A percentile compares a stretch with the other conserved stretches of the same genome.
phyloP scores from a whole-genome alignment of 805 yeast species.

The Saccharomycopsis fibuligera region DNA sequence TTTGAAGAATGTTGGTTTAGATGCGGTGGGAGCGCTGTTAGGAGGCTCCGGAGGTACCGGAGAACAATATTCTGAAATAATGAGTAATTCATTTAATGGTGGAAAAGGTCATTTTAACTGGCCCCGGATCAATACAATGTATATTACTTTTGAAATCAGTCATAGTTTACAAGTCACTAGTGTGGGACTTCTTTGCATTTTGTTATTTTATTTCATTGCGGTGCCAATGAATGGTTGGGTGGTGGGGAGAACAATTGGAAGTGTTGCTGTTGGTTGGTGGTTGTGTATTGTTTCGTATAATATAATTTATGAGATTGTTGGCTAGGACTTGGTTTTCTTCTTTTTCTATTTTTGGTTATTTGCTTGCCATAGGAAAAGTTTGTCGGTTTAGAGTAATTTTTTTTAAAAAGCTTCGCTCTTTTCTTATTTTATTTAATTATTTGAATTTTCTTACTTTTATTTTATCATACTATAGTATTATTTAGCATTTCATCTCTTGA shows the following conservation, averaged over 20 bases:
- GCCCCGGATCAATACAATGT: background rate
- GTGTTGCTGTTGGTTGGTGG: slow-evolving; percentile 27
- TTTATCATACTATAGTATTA: too few relatives aligned
- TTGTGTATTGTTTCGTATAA: slow-evolving; percentile 23
- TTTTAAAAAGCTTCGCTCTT: too few relatives aligned
- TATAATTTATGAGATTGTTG: slow-evolving; percentile 14
- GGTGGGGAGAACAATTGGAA: slow-evolving; percentile 37
- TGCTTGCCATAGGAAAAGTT: too few relatives aligned
- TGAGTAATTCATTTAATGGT: too few relatives aligned
- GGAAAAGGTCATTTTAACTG: too few relatives aligned
- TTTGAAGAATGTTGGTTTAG: slow-evolving; percentile 1
- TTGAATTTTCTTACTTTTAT: too few relatives aligned
- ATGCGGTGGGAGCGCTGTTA: slow-evolving; percentile 3
- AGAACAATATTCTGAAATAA: too few relatives aligned
- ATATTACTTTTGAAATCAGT: slow-evolving; percentile 31
- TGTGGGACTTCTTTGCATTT: slow-evolving; percentile 34
- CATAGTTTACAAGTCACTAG: slow-evolving; percentile 34
- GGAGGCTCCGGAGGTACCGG: background rate
- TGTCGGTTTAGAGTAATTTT: too few relatives aligned
- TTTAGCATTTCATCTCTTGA: too few relatives aligned
- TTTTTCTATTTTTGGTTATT: too few relatives aligned
- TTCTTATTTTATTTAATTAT: too few relatives aligned
- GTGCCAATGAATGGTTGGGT: slow-evolving; percentile 44
- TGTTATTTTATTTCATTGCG: slow-evolving; percentile 32
- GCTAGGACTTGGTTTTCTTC: too few relatives aligned